phyloP scores from a whole-genome alignment of 2,329 filamentous ascomycete species.

The Blumeriella jaapii region DNA sequence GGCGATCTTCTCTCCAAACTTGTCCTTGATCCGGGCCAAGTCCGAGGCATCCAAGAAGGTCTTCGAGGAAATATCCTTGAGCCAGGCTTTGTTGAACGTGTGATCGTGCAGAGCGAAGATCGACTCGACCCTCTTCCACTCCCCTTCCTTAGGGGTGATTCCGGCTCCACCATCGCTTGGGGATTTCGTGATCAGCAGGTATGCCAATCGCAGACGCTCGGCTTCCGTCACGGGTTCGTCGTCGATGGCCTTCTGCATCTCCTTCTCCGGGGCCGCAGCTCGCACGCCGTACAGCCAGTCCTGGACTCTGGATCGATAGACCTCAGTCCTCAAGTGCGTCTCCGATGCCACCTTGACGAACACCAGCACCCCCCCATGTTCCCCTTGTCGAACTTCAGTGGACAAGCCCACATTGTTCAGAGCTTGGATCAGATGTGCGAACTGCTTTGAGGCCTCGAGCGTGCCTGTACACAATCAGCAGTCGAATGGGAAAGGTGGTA shows the following conservation, averaged over 20 bases:
- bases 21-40: constrained; percentile 62
- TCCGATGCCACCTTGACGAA: constrained; percentile 73
- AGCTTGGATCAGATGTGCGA: constrained; percentile 64
- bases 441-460: constrained; percentile 58
- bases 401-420: constrained; percentile 72
- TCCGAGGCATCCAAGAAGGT: constrained; percentile 54
- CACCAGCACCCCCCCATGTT: constrained; percentile 63
- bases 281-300: constrained; percentile 92
- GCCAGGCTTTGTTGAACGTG: constrained; percentile 61
- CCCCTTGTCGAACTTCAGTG: constrained; percentile 76
- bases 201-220: constrained; percentile 77
- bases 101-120: constrained; percentile 74
- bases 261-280: constrained; percentile 60
- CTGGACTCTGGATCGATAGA: constrained; percentile 78
- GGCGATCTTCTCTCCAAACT: constrained; percentile 74
- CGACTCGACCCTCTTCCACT: constrained; percentile 62
- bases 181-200: constrained; percentile 69
- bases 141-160: constrained; percentile 55
- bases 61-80: constrained; percentile 63
- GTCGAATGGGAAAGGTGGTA: constrained; percentile 9
- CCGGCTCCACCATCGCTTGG: constrained; percentile 68
- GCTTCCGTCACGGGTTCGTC: constrained; percentile 74
- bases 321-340: constrained; percentile 62
- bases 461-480: constrained; percentile 39
- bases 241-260: constrained; percentile 56